These are phyloP conservation scores for Lathyrus aphaca DNA, from an alignment of 306 rosid genomes.

Conservation along the genomic window DNA sequence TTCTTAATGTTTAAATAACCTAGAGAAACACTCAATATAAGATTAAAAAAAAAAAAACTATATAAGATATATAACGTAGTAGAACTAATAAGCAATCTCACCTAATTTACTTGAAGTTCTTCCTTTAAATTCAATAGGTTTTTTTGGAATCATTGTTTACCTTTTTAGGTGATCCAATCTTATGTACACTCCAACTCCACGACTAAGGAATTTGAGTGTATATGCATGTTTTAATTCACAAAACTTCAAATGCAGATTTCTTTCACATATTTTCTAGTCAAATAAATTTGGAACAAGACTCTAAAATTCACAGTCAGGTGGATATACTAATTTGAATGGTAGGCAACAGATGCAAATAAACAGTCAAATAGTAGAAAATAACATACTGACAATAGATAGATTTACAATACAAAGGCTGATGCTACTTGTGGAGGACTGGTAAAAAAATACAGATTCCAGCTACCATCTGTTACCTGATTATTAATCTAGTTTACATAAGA, in stretches of 20 bases:
- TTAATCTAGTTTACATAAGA: constrained; percentile 9
- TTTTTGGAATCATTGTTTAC: too few relatives aligned
- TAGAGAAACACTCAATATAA: too few relatives aligned
- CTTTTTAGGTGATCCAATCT: too few relatives aligned
- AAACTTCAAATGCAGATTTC: neutral
- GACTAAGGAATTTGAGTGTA: too few relatives aligned
- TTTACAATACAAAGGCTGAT: constrained; percentile 1
- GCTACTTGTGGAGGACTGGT: constrained; percentile 14
- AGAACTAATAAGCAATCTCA: too few relatives aligned
- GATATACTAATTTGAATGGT: neutral
- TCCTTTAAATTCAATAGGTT: too few relatives aligned
- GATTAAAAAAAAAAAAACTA: too few relatives aligned
- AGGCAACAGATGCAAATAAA: neutral
- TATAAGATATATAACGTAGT: too few relatives aligned
- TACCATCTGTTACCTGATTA: constrained; percentile 6
- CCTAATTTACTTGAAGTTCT: too few relatives aligned
- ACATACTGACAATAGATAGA: neutral
- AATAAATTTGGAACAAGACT: neutral
- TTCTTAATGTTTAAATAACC: too few relatives aligned
- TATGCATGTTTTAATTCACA: neutral
- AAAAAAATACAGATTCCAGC: constrained; percentile 3
- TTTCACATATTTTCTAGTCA: neutral
- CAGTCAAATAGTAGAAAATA: neutral
- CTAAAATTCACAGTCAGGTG: neutral
- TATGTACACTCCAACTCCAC: too few relatives aligned